phyloP scores from a whole-genome alignment of 192 early-diverging fungal genomes.

The Podila minutissima region DNA sequence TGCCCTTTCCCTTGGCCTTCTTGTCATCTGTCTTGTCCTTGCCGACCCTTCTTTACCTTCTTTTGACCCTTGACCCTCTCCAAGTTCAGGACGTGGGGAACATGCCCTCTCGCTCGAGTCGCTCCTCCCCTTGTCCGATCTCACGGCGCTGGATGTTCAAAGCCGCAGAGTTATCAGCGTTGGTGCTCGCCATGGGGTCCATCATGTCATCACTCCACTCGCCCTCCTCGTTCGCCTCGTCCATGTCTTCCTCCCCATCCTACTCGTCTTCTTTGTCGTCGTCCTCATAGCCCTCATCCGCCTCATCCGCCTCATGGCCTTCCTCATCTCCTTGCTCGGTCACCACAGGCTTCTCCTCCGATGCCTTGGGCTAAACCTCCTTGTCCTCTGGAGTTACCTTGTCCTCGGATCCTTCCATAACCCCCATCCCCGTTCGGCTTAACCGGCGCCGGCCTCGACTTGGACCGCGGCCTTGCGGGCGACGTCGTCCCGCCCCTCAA shows the following conservation, averaged over 20 bases:
- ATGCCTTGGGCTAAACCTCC: too few relatives aligned
- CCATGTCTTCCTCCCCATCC: background rate
- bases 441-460: too few relatives aligned
- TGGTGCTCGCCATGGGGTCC: background rate
- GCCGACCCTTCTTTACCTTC: background rate
- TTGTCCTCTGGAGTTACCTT: too few relatives aligned
- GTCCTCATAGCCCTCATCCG: background rate
- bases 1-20: background rate
- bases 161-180: background rate
- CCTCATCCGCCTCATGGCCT: too few relatives aligned
- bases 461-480: too few relatives aligned
- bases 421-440: too few relatives aligned
- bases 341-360: background rate
- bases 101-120: background rate
- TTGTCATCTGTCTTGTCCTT: background rate
- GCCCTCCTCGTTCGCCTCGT: background rate
- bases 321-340: background rate
- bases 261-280: slow-evolving; percentile 2
- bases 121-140: background rate
- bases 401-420: too few relatives aligned
- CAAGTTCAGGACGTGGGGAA: background rate
- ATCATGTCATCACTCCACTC: background rate
- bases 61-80: background rate
- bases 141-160: background rate
- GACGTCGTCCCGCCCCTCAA: too few relatives aligned